A percentile compares a stretch with the other conserved stretches of the same genome.
Evolutionary conservation across 768 basidiomycete species (phyloP).

Genomic region (Xerocomellus dryophilus): DNA sequence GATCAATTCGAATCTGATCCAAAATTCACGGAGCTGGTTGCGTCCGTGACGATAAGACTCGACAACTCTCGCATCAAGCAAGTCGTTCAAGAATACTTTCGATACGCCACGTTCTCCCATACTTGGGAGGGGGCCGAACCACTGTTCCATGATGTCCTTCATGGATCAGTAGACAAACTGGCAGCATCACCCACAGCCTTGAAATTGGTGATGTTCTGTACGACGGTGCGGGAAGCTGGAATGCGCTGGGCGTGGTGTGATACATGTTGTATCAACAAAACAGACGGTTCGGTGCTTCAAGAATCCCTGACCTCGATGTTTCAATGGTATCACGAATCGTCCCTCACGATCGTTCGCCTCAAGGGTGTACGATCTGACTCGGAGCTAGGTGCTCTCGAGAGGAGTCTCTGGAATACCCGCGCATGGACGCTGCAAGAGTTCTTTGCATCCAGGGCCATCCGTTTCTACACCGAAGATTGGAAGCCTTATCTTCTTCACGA

Average conservation of each 20-base stretch:
- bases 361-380: background rate
- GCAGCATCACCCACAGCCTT: background rate
- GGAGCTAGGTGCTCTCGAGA: background rate
- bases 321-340: background rate
- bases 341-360: background rate
- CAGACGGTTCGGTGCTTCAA: background rate
- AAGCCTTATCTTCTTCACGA: background rate
- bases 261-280: conserved; percentile 15
- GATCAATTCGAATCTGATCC: background rate
- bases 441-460: background rate
- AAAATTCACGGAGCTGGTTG: background rate
- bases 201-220: conserved; percentile 6
- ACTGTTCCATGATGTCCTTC: background rate
- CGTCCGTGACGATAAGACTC: background rate
- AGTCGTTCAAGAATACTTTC: background rate
- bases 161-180: background rate
- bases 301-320: background rate
- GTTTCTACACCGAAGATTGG: background rate
- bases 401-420: background rate
- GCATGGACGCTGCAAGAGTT: background rate
- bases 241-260: conserved; percentile 12
- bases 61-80: background rate
- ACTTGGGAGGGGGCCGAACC: conserved; percentile 7
- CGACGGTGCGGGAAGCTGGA: background rate
- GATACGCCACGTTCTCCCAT: conserved; percentile 8